Base-by-base conservation (phyloP, 2,329 filamentous ascomycete species). In the Orbilia oligospora region DNA sequence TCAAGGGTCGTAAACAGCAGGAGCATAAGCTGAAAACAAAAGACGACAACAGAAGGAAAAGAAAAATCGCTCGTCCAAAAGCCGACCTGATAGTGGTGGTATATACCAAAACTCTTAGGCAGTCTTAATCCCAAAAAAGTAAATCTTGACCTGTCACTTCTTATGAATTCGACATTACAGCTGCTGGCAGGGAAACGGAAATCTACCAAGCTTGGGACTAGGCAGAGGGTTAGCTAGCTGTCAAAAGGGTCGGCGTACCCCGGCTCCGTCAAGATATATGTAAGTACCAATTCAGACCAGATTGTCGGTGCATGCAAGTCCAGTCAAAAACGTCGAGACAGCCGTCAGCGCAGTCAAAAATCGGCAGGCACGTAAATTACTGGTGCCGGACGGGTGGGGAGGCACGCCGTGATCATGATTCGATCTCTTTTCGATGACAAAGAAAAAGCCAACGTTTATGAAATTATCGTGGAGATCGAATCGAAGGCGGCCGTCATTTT, bases 41-140 rank as follows among this genome's bases (percentile, higher is more conserved):
- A 58, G 53, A 58, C 33, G 36, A 61, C 56, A 33, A 61, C 33
- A 16, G 36, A 58, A 58, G 9, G 30, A 56, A 76, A 56, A 27
- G 61, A 58, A 53, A 77, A 77, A 71, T 68, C 66, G 44, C 67
- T 77, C 73, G 66, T 56, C 24, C 41, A 18, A 63, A 44, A 63
- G 38, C 46, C 41, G 67, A 64, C 46, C 53, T 44, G 67, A 51
- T 27, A 53, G 56, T 8, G 36, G 61, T 67, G 36, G 61, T 73
- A 73, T 66, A 58, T 61, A 73, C 61, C 49, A 44, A 38, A 72
- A 46, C 24, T 18, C 33, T 48, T 27, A 58, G n/a, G 61, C 58
- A 36, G 36, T 71, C 64, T 63, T 51, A 33, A 22, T 30, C n/a
- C 55, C 20, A 71, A 65, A 63, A 53, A 65, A 76, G 27, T 56